Conservation (phyloP, 805 yeast genomes). For the Ogataea pilisensis region DNA sequence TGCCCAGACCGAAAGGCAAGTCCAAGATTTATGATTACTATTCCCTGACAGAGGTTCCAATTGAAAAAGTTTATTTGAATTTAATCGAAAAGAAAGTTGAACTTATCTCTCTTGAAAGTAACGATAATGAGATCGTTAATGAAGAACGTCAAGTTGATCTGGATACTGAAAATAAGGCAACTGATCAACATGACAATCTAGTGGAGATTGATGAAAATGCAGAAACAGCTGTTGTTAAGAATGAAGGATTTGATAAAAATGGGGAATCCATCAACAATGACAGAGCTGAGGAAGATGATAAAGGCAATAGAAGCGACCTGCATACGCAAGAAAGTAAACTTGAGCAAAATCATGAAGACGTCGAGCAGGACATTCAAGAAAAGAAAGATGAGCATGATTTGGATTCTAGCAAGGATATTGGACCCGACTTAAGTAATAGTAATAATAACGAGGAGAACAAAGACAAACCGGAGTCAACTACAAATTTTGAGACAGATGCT, state of each 20-base stretch:
- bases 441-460: no score
- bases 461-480: no score
- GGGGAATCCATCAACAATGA: no score
- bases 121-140: neutral
- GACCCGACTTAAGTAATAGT: no score
- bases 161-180: neutral
- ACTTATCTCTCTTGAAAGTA: neutral
- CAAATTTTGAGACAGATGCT: no score
- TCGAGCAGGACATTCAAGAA: no score
- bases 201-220: no score
- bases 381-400: no score
- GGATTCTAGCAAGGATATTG: no score
- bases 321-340: neutral
- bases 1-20: conserved; percentile 41
- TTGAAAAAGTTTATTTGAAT: conserved; percentile 41
- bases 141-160: no score
- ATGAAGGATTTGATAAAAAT: no score
- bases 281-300: conserved; percentile 1
- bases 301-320: neutral
- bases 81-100: conserved; percentile 12
- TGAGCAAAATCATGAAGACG: neutral
- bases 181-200: neutral
- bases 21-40: conserved; percentile 50
- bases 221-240: no score
- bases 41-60: conserved; percentile 41